Percentiles rank a stretch among this genome's conserved stretches.
phyloP scores from a whole-genome alignment of 2,329 filamentous ascomycete genomes.

The Fusarium anthophilum region DNA sequence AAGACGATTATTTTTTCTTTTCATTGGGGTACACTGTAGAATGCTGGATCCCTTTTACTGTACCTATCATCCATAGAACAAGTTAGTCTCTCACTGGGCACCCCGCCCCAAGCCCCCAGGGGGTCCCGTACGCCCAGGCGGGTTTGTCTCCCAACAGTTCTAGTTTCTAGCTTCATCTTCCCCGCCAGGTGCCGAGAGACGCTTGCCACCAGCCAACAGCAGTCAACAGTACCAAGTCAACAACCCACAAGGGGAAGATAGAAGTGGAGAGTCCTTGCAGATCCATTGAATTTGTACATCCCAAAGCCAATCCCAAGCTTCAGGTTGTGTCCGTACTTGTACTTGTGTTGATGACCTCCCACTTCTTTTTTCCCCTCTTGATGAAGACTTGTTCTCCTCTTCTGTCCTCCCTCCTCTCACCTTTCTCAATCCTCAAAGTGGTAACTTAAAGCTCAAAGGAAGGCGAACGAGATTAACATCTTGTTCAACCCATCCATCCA shows the following conservation, averaged over 20 bases:
- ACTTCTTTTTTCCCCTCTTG: constrained; percentile 20
- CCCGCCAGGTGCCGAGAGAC: constrained; percentile 39
- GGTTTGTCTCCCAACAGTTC: constrained; percentile 44
- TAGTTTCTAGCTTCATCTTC: constrained; percentile 39
- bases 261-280: constrained; percentile 29
- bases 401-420: not conserved
- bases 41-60: not conserved
- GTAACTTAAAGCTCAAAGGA: not conserved
- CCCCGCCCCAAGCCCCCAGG: constrained; percentile 3
- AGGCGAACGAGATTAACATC: constrained; percentile 18
- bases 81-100: constrained; percentile 3
- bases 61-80: not conserved
- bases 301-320: constrained; percentile 7
- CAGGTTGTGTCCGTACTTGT: constrained; percentile 35
- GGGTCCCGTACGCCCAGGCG: constrained; percentile 17
- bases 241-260: constrained; percentile 32
- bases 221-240: constrained; percentile 32
- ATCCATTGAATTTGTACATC: constrained; percentile 37
- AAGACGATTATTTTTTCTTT: constrained; percentile 19
- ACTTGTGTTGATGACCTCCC: constrained; percentile 35
- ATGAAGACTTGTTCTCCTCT: constrained; percentile 6
- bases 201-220: constrained; percentile 41
- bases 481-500: constrained; percentile 13
- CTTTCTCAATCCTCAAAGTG: not conserved
- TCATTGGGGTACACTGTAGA: constrained; percentile 37